Percentiles rank a stretch among this genome's conserved stretches.
phyloP scores from a whole-genome alignment of 257 asterid genomes.

The Solanum sitiens region DNA sequence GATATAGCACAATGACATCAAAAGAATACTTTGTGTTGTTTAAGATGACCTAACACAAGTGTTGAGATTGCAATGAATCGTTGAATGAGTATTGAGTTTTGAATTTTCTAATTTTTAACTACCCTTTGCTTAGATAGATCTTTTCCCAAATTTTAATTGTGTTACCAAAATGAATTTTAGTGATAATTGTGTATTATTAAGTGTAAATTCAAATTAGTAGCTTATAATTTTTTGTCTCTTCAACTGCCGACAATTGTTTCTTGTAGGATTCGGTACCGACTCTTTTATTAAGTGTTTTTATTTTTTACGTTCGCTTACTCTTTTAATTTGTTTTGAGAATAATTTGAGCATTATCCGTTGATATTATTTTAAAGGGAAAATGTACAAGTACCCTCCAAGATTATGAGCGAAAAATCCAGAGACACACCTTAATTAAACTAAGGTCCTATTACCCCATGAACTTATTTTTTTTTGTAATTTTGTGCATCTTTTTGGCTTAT shows the following conservation, averaged over 20 bases:
- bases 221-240: background rate
- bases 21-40: background rate
- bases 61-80: background rate
- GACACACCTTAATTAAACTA: too few relatives aligned
- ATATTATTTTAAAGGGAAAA: too few relatives aligned
- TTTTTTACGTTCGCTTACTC: background rate
- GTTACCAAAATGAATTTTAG: background rate
- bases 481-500: too few relatives aligned
- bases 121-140: background rate
- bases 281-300: too few relatives aligned
- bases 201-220: background rate
- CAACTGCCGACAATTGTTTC: background rate
- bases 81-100: background rate
- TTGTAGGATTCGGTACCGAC: too few relatives aligned
- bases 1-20: background rate
- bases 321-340: too few relatives aligned
- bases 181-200: background rate
- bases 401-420: too few relatives aligned
- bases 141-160: too few relatives aligned
- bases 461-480: too few relatives aligned
- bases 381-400: too few relatives aligned
- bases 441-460: too few relatives aligned
- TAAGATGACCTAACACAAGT: background rate
- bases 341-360: too few relatives aligned
- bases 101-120: background rate